Evolutionary conservation across 805 yeast species (phyloP).

Genomic region (Kazachstania bromeliacearum): DNA sequence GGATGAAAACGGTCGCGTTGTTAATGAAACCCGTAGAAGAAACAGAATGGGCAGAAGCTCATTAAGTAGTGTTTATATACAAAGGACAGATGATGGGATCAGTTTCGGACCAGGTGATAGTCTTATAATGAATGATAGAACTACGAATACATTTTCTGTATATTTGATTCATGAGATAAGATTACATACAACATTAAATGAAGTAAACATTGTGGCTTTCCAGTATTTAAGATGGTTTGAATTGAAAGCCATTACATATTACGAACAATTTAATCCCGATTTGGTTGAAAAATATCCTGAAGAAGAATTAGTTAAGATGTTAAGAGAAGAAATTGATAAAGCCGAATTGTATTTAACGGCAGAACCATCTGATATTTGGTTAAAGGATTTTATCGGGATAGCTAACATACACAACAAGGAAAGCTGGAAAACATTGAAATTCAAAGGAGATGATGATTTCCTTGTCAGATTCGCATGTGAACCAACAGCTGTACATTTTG

Average conservation of each 20-base stretch:
- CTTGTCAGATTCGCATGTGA: conserved; percentile 30
- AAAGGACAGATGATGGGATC: conserved; percentile 38
- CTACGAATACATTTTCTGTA: conserved; percentile 30
- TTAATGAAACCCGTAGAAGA: conserved; percentile 15
- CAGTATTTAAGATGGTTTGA: conserved; percentile 40
- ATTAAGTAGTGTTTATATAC: conserved; percentile 22
- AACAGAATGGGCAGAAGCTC: conserved; percentile 16
- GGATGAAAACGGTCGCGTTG: conserved; percentile 21
- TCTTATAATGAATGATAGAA: conserved; percentile 33
- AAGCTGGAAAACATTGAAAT: conserved; percentile 31
- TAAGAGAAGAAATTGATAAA: conserved; percentile 16
- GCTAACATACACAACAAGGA: conserved; percentile 36
- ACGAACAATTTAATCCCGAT: conserved; percentile 18
- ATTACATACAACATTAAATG: conserved; percentile 39
- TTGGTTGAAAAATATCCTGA: conserved; percentile 14
- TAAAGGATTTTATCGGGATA: conserved; percentile 35
- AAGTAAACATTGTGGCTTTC: conserved; percentile 39
- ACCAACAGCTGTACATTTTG: conserved; percentile 23
- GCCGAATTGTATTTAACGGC: conserved; percentile 52
- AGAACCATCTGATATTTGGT: conserved; percentile 35
- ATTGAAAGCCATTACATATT: conserved; percentile 26
- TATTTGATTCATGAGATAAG: conserved; percentile 44
- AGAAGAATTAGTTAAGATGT: conserved; percentile 10
- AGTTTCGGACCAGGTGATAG: conserved; percentile 46
- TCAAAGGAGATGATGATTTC: conserved; percentile 19